These are phyloP conservation scores for Aspergillus brasiliensis DNA, from an alignment of 2,329 filamentous ascomycete genomes.

Conservation along the genomic window DNA sequence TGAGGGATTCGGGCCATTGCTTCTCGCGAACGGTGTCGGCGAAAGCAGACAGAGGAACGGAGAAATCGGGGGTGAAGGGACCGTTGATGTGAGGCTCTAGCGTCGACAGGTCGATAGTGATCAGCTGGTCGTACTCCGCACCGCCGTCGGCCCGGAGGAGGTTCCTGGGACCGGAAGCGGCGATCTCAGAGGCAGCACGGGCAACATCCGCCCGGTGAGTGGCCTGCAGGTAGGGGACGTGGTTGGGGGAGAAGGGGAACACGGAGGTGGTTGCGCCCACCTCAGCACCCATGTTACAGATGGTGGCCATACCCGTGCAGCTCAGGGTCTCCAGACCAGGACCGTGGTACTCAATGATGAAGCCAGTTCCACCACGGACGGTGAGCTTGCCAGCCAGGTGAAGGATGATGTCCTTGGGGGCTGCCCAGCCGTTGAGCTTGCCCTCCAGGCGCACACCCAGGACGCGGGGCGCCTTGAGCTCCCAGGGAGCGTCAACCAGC, in stretches of 20 bases:
- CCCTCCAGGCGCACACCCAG: slow-evolving; percentile 84
- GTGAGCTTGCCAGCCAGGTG: slow-evolving; percentile 86
- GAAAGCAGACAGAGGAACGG: slow-evolving; percentile 88
- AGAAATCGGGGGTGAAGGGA: slow-evolving; percentile 93
- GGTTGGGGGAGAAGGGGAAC: slow-evolving; percentile 87
- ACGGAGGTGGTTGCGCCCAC: slow-evolving; percentile 94
- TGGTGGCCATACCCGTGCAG: slow-evolving; percentile 89
- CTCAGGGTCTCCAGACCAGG: slow-evolving; percentile 86
- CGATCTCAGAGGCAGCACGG: slow-evolving; percentile 64
- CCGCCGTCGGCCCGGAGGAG: slow-evolving; percentile 76
- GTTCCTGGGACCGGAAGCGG: slow-evolving; percentile 61
- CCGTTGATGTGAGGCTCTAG: slow-evolving; percentile 97
- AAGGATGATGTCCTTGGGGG: slow-evolving; percentile 94
- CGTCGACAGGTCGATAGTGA: slow-evolving; percentile 85
- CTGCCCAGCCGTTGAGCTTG: slow-evolving; percentile 83
- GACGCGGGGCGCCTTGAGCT: slow-evolving; percentile 90
- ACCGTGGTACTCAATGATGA: slow-evolving; percentile 91
- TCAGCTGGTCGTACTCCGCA: slow-evolving; percentile 85
- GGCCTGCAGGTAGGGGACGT: slow-evolving; percentile 80
- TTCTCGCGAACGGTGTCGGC: slow-evolving; percentile 80
- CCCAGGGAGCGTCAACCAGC: slow-evolving; percentile 94
- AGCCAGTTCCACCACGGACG: slow-evolving; percentile 91
- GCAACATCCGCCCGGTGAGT: slow-evolving; percentile 77
- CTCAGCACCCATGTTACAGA: slow-evolving; percentile 85
- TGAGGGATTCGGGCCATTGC: slow-evolving; percentile 87